Percentiles rank a stretch among this genome's conserved stretches.
Evolutionary conservation across 768 basidiomycete genomes (phyloP).

Genomic region (Suillus occidentalis): DNA sequence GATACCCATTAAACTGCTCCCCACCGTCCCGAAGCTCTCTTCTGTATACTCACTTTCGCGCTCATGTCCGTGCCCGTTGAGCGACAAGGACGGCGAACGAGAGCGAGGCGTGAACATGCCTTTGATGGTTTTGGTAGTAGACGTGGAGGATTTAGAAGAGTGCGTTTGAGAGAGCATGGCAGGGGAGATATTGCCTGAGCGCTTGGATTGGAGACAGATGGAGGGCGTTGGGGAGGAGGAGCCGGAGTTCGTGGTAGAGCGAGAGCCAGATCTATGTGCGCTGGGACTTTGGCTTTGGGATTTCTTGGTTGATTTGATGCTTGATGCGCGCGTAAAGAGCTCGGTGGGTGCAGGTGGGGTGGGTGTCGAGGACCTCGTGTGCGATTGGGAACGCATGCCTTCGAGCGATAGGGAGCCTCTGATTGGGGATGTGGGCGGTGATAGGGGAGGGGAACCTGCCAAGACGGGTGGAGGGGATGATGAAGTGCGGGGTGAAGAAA

Average conservation of each 20-base stretch:
- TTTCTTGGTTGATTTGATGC: neutral
- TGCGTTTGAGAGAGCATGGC: neutral
- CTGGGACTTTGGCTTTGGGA: neutral
- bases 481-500: slow-evolving; percentile 13
- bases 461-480: slow-evolving; percentile 28
- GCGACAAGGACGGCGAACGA: slow-evolving; percentile 46
- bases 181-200: neutral
- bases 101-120: slow-evolving; percentile 58
- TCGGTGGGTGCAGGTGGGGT: slow-evolving; percentile 39
- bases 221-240: neutral
- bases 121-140: slow-evolving; percentile 57
- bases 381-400: slow-evolving; percentile 20
- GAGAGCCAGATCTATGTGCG: neutral
- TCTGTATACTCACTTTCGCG: slow-evolving; percentile 34
- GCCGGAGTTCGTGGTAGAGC: neutral
- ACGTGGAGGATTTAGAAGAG: neutral
- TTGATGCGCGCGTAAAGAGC: slow-evolving; percentile 31
- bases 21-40: slow-evolving; percentile 58
- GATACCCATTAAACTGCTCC: slow-evolving; percentile 42
- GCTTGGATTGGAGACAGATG: neutral
- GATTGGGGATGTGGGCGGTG: slow-evolving; percentile 18
- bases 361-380: slow-evolving; percentile 27
- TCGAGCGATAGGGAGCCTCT: slow-evolving; percentile 22
- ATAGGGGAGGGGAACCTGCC: slow-evolving; percentile 21
- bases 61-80: slow-evolving; percentile 9